Evolutionary conservation across 768 basidiomycete genomes (phyloP), one percentile per base, ranked within the genome.

Genomic region (Phanerochaete sordida): DNA sequence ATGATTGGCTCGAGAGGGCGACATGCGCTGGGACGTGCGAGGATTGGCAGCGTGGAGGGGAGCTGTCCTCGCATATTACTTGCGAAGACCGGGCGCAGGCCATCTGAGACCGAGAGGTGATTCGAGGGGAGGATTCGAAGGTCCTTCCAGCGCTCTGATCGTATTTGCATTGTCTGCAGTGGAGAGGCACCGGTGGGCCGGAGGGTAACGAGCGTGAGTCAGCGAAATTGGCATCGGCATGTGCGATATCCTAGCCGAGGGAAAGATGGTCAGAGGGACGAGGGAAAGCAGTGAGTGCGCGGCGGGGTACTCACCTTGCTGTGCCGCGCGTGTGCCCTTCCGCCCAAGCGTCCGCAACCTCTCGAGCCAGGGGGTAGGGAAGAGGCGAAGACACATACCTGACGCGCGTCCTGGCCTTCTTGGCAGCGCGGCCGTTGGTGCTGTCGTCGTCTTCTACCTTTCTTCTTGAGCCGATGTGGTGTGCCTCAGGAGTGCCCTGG

Each of bases 321-420:
- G 33, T 6, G 33, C 39, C 11, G 19, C 8, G 8, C 7, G 39
- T 43, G 39, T 19, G 19, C 39, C 39, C 8, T 43, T 19, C 19
- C 39, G 19, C 39, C 39, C 39, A 9, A 19, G 39, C 19, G 39
- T 4, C 7, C 19, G 50, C 43, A 13, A 43, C 8, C 30, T 33
- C 24, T 53, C 49, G 15, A 33, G 23, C 28, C 23, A n/a, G 47
- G 31, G 51, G n/a, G 23, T 51, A 28, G 26, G 45, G 5, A 35
- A 49, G 11, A 43, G 8, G 39, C 19, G 4, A 33, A 52, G 48
- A 44, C 28, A 60, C 78, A 53, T 69, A 87, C 90, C 90, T 92
- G 64, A 92, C 90, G 75, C 90, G 78, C 28, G 86, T 89, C 60
- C 90, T 70, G 23, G 75, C 74, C 69, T 88, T 92, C 77, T 91